Base-by-base conservation (phyloP, 345 rosid species). In the Reutealis trisperma region DNA sequence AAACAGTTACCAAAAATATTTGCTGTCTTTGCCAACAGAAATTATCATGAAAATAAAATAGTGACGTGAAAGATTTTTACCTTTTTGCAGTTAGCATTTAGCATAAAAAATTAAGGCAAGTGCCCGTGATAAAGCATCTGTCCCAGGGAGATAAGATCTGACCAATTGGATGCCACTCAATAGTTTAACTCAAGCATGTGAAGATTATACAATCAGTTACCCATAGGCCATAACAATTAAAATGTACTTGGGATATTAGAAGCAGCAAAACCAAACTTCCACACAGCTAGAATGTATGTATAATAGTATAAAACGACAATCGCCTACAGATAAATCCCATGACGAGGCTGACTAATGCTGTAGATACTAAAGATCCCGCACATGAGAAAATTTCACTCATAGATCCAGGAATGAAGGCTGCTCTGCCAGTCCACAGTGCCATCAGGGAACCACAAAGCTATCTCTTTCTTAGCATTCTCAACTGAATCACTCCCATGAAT, bases 401-500 rank as follows among this genome's bases (percentile, higher is more conserved):
- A 94, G 87, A 94, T 84, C 98, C 98, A 92, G 13, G 90, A 83
- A 61, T 80, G 87, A 73, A 87, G 77, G 81, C 91, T 91, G 89
- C 91, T 92, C 75, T 91, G 88, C 96, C 97, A 92, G 90, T 69
- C 77, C 24, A 86, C 87, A 70, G 88, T 86, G 22, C 92, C 90
- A 15, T 94, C 96, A 0, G 93, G 93, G 86, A 94, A 92, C 98
- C 98, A 94, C 81, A 92, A 73, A 0, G 88, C 97, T 70, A 91
- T 91, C 79, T 94, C 98, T 85, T 94, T 94, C 61, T 71, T 73
- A 1, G 91, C 97, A 76, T 96, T 94, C 79, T 86, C 93, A 8
- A 94, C 93, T 0, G 97, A 74, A 75, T 94, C 98, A 47, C 97
- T 92, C 58, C 97, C 97, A 1, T 91, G 98, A 77, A 94, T 92